Conservation (phyloP, 176 grass and related monocot species). For the Zizania latifolia region DNA sequence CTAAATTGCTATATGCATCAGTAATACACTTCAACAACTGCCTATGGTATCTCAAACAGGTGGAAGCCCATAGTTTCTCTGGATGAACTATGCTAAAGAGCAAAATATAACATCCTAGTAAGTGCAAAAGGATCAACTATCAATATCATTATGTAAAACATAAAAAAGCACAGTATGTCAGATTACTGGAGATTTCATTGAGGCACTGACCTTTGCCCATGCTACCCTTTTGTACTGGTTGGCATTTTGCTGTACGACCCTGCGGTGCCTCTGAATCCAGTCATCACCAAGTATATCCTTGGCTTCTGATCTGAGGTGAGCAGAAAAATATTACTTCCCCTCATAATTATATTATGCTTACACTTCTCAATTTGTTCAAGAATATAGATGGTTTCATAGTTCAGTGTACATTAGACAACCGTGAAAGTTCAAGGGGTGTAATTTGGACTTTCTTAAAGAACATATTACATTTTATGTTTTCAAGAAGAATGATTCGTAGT, state of each 20-base stretch:
- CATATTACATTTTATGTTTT: background rate
- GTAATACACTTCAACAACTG: background rate
- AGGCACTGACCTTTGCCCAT: constrained; percentile 67
- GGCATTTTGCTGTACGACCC: constrained; percentile 76
- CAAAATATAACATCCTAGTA: constrained; percentile 20
- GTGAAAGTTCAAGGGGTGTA: background rate
- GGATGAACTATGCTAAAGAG: background rate
- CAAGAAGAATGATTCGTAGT: background rate
- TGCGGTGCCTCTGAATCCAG: constrained; percentile 82
- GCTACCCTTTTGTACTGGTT: constrained; percentile 80
- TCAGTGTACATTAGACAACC: background rate
- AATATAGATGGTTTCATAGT: background rate
- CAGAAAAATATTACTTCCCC: background rate
- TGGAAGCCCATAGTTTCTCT: background rate
- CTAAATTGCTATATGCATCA: background rate
- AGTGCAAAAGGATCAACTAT: constrained; percentile 7
- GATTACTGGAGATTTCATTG: background rate
- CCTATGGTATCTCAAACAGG: background rate
- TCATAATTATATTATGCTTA: background rate
- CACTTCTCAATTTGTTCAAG: background rate
- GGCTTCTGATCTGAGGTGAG: constrained; percentile 69
- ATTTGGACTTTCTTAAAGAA: background rate
- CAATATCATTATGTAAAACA: background rate
- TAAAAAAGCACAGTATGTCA: constrained; percentile 5
- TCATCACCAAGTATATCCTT: constrained; percentile 80